Conservation (phyloP, 2,329 filamentous ascomycete genomes). For the Aspergillus sp. region DNA sequence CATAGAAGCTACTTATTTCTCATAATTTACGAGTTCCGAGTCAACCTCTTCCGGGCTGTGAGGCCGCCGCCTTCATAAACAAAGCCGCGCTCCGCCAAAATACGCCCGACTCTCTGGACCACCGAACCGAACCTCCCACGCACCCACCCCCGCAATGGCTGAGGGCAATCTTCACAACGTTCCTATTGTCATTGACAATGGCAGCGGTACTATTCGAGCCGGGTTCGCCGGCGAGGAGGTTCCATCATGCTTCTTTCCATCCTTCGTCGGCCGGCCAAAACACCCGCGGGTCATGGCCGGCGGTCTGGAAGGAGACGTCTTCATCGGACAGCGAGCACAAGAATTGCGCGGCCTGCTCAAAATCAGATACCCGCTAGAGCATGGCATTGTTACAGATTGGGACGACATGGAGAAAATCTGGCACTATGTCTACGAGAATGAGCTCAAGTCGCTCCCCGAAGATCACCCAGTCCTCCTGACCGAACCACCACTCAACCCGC, state of each 20-base stretch:
- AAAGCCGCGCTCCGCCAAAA: slow-evolving; percentile 25
- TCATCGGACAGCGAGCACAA: slow-evolving; percentile 90
- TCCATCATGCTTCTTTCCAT: slow-evolving; percentile 96
- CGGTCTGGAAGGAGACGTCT: slow-evolving; percentile 92
- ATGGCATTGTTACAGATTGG: slow-evolving; percentile 99
- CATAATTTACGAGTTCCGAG: slow-evolving; percentile 8
- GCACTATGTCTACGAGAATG: slow-evolving; percentile 96
- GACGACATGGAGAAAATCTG: slow-evolving; percentile 99
- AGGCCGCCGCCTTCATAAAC: slow-evolving; percentile 37
- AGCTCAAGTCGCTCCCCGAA: slow-evolving; percentile 94
- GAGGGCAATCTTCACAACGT: slow-evolving; percentile 85
- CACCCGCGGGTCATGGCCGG: slow-evolving; percentile 94
- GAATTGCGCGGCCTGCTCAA: slow-evolving; percentile 91
- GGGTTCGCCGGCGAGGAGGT: slow-evolving; percentile 96
- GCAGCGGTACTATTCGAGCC: slow-evolving; percentile 94
- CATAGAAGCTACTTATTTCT: background rate
- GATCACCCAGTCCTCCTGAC: slow-evolving; percentile 98
- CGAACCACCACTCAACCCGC: slow-evolving; percentile 92
- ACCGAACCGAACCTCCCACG: slow-evolving; percentile 10
- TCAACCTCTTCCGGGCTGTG: slow-evolving; percentile 29
- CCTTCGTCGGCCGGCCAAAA: slow-evolving; percentile 94
- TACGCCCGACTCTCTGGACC: slow-evolving; percentile 12
- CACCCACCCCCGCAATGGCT: slow-evolving; percentile 54
- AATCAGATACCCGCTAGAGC: slow-evolving; percentile 93
- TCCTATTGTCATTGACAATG: slow-evolving; percentile 98